A percentile compares a stretch with the other conserved stretches of the same genome.
These are phyloP conservation scores for Lentinula boryana DNA, from an alignment of 768 basidiomycete species.

Conservation along the genomic window DNA sequence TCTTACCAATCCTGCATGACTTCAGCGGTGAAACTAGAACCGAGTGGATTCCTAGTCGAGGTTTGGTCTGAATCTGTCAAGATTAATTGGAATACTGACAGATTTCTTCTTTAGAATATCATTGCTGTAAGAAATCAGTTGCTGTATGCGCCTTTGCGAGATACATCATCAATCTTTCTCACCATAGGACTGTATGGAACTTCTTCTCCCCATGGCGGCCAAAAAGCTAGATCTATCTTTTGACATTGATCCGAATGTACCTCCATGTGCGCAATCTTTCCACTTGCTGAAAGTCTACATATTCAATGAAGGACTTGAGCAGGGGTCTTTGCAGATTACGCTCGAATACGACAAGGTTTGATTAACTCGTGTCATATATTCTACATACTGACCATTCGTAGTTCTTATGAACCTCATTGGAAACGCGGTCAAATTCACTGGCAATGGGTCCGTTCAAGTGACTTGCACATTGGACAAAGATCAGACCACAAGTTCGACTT, in stretches of 20 bases:
- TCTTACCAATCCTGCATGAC: constrained; percentile 5
- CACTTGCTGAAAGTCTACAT: not conserved
- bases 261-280: constrained; percentile 39
- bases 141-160: not conserved
- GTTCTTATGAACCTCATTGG: constrained; percentile 76
- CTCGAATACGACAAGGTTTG: constrained; percentile 66
- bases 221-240: constrained; percentile 71
- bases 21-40: constrained; percentile 64
- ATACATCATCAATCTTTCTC: not conserved
- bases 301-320: not conserved
- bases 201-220: constrained; percentile 68
- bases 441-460: constrained; percentile 56
- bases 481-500: constrained; percentile 9
- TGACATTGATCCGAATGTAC: constrained; percentile 63
- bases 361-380: not conserved
- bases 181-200: constrained; percentile 69
- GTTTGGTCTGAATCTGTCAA: constrained; percentile 18
- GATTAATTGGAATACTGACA: not conserved
- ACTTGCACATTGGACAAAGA: constrained; percentile 47
- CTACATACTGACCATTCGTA: constrained; percentile 16
- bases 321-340: constrained; percentile 73
- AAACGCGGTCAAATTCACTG: constrained; percentile 73
- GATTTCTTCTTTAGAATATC: constrained; percentile 38
- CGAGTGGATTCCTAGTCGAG: constrained; percentile 60
- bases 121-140: constrained; percentile 46